These are phyloP conservation scores for Heliamphora pulchella DNA, from an alignment of 179 eudicot genomes.

Conservation along the genomic window DNA sequence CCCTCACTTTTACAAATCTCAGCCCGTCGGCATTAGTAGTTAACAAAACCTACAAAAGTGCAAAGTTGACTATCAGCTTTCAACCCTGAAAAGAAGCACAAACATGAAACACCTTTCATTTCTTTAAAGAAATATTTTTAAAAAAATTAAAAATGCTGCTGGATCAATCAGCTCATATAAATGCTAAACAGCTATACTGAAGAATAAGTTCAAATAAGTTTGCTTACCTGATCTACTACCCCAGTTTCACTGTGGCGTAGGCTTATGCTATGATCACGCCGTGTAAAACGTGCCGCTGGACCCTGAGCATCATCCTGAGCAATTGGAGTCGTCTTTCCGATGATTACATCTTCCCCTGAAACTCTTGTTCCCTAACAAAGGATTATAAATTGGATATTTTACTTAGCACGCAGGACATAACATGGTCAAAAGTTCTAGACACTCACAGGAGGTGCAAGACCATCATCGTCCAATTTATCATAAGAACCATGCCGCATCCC, in stretches of 20 bases:
- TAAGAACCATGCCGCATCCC: constrained; percentile 92
- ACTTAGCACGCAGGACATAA: background rate
- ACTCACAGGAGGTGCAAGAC: constrained; percentile 93
- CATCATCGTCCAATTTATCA: constrained; percentile 85
- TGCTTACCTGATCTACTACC: constrained; percentile 69
- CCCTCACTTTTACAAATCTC: constrained; percentile 86
- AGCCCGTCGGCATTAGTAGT: constrained; percentile 88
- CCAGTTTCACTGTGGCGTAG: constrained; percentile 93
- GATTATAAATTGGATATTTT: constrained; percentile 7
- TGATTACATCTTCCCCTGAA: constrained; percentile 91
- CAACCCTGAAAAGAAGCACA: background rate
- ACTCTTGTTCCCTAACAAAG: constrained; percentile 63
- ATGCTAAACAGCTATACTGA: background rate
- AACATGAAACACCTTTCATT: background rate
- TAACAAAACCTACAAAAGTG: constrained; percentile 45
- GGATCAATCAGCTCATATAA: background rate
- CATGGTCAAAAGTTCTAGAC: background rate
- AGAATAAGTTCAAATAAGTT: background rate
- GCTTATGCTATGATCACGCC: constrained; percentile 82
- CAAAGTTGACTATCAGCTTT: too few species aligned
- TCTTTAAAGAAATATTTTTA: too few species aligned
- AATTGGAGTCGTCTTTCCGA: constrained; percentile 84
- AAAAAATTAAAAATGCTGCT: too few species aligned
- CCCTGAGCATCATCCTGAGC: constrained; percentile 71
- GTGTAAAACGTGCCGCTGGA: constrained; percentile 66